phyloP scores from a whole-genome alignment of 768 basidiomycete species.

The Hemileccinum rubropunctum region DNA sequence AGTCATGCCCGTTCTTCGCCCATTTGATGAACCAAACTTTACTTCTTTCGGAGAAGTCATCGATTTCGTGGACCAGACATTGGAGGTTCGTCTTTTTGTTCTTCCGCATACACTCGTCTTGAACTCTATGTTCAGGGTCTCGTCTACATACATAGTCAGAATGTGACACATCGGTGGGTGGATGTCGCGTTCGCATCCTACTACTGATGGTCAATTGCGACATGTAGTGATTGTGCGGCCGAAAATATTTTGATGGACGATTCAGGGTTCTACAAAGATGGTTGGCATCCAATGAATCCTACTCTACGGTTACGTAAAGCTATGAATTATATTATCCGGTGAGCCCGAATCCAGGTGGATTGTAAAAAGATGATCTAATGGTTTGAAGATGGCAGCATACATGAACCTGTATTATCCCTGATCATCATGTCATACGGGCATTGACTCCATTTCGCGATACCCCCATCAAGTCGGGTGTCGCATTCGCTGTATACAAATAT shows the following conservation, averaged over 20 bases:
- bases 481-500: too few species aligned
- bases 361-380: too few species aligned
- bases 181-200: too few species aligned
- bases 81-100: slow-evolving; percentile 15
- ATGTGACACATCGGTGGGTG: slow-evolving; percentile 36
- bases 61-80: slow-evolving; percentile 27
- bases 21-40: slow-evolving; percentile 23
- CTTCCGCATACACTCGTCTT: background rate
- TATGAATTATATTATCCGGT: too few species aligned
- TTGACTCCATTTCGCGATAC: too few species aligned
- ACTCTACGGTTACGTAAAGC: too few species aligned
- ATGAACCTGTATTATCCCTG: too few species aligned
- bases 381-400: too few species aligned
- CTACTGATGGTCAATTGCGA: background rate
- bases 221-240: slow-evolving; percentile 22
- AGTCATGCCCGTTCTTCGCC: slow-evolving; percentile 28
- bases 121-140: slow-evolving; percentile 24
- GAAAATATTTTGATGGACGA: slow-evolving; percentile 35
- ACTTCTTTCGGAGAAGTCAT: slow-evolving; percentile 23
- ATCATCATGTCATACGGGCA: too few species aligned
- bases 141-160: slow-evolving; percentile 34
- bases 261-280: slow-evolving; percentile 21
- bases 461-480: too few species aligned
- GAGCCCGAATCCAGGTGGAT: too few species aligned
- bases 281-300: slow-evolving; percentile 24